Base-by-base conservation (phyloP, 1,284 basidiomycete genomes). In the Hemileia vastatrix region DNA sequence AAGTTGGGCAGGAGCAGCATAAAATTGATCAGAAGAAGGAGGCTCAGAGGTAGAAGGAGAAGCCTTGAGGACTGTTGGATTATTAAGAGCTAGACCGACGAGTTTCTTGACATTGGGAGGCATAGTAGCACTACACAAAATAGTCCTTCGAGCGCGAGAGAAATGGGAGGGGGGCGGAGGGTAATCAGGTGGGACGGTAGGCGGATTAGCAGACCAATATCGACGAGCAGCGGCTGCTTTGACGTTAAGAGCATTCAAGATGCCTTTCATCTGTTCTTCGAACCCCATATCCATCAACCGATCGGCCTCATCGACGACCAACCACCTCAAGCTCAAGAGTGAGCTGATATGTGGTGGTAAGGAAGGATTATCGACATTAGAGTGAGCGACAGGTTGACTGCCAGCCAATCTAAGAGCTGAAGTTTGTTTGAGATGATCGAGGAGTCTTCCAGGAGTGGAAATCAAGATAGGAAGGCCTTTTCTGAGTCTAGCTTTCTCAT, bases 231-330 rank as follows among this genome's bases (percentile, higher is more conserved):
- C 65, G 83, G 77, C 65, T 13, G 58, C 58, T 31, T 90, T 81
- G 0, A 89, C 89, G 63, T 94, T 89, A 13, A 96, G 76, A 11
- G 87, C 85, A 70, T 86, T 84, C 58, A 97, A 78, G 69, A 98
- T 96, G 0, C 90, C 92, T 53, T 82, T 70, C 56, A 79, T 74
- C 64, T 78, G 77, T 53, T 78, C 77, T 65, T 78, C 76, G 64
- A 79, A 79, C 40, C 78, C 78, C 69, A 79, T 73, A 70, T 88
- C 86, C 82, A 87, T 85, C 45, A 88, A 76, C 9, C 93, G 80
- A 77, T 99, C 95, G 2, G 95, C 94, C 78, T 99, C 95, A 73
- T 99, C 95, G 31, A 98, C 83, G 0, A 99, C 86, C 15, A 99
- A 81, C 90, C 94, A 98, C 58, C 90, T 84, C 71, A 61, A 50